Evolutionary conservation across 2,329 filamentous ascomycete genomes (phyloP).

Genomic region (Ophiostoma ips): DNA sequence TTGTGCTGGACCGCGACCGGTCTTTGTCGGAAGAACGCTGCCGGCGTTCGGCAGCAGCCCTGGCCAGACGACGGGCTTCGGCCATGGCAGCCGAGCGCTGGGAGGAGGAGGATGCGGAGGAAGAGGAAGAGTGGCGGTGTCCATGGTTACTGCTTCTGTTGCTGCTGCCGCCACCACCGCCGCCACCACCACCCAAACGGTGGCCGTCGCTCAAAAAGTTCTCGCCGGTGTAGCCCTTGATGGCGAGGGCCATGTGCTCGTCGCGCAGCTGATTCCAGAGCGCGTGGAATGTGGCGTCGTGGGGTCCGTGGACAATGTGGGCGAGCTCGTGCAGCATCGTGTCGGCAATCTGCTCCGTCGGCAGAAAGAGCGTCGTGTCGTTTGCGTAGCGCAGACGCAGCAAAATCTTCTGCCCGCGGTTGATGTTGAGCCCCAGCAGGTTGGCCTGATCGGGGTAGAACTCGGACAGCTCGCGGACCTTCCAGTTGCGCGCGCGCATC

Average conservation of each 20-base stretch:
- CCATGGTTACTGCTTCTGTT: neutral
- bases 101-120: neutral
- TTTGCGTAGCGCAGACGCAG: slow-evolving; percentile 65
- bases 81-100: slow-evolving; percentile 42
- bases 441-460: slow-evolving; percentile 67
- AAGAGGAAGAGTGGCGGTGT: slow-evolving; percentile 7
- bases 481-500: slow-evolving; percentile 78
- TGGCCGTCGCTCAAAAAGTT: slow-evolving; percentile 68
- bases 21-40: slow-evolving; percentile 19
- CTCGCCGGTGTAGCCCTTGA: slow-evolving; percentile 83
- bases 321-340: slow-evolving; percentile 90
- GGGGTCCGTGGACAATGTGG: slow-evolving; percentile 76
- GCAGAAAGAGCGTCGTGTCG: slow-evolving; percentile 64
- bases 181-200: slow-evolving; percentile 51
- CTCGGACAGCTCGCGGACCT: slow-evolving; percentile 64
- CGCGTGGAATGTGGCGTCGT: slow-evolving; percentile 69
- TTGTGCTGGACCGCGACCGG: slow-evolving; percentile 37
- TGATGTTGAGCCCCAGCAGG: slow-evolving; percentile 67
- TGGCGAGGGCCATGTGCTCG: slow-evolving; percentile 61
- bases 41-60: slow-evolving; percentile 60
- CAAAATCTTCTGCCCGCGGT: slow-evolving; percentile 64
- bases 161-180: slow-evolving; percentile 20
- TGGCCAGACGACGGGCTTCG: slow-evolving; percentile 62
- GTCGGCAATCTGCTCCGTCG: slow-evolving; percentile 67
- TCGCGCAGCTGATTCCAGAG: slow-evolving; percentile 83